Base-by-base conservation (phyloP, 2,329 filamentous ascomycete species). In the Alternaria metachromatica region DNA sequence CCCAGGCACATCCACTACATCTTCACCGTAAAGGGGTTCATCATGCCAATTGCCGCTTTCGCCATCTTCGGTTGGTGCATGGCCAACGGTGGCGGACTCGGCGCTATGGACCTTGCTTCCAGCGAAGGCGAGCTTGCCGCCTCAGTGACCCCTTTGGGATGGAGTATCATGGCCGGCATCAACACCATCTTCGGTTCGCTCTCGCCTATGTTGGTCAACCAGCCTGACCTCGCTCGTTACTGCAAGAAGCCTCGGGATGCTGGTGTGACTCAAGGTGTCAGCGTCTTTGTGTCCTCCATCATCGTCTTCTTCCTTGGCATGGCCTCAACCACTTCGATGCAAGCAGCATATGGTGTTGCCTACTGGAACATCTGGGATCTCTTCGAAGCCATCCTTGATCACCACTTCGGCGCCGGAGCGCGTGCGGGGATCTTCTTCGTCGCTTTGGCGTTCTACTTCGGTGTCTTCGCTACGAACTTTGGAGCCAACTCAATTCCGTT, bases 341-440 rank as follows among this genome's bases (percentile, higher is more conserved):
- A 78, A 3, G 65, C 71, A 2, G 75, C 70, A 5, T 76, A 77
- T 37, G 81, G 81, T 5, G 75, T 77, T 6, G 76, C 77, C 4
- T 81, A 82, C 66, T 84, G 82, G 82, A 83, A 84, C 56, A 70
- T 81, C 2, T 83, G 82, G 81, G 82, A 83, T 65, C 75, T 84
- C n/a, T 80, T 80, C 56, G 71, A 80, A 78, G 44, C 75, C 78
- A 80, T 84, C 8, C 75, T 84, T 6, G 78, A 80, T 18, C 74
- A 76, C 25, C 80, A 80, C 66, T 83, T 80, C 73, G 72, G 71
- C 2, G 74, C 82, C 0, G 74, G 71, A 6, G 77, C 80, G 6
- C 77, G 82, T 6, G 79, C 80, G 9, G 76, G 76, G 3, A 72
- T 83, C 41, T 82, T 84, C 67, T 77, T 83, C 49, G 79, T 76